Evolutionary conservation across 345 rosid species (phyloP), one percentile per base, ranked within the genome.

Genomic region (Atalantia buxifolia): DNA sequence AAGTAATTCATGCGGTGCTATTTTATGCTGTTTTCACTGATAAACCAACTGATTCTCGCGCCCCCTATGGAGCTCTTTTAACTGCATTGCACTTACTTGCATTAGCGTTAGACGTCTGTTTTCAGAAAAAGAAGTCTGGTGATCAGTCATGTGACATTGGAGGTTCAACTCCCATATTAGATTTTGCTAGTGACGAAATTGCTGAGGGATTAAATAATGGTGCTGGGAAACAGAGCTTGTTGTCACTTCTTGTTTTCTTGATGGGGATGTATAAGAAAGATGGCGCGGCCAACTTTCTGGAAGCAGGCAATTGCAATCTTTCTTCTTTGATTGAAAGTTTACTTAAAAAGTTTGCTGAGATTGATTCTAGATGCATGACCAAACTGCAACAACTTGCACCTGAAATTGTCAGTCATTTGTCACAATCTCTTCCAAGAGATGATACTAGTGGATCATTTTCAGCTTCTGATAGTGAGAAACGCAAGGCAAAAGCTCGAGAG

Each of bases 191-290:
- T 85, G 92, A 91, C 85, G 94, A 89, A 82, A 82, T 88, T 81
- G 74, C 53, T 70, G 90, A 88, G 81, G 92, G 90, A 50, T 56
- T 73, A 72, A 69, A 77, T 69, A 83, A 84, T 80, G 88, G 77
- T 79, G 85, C 88, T 86, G 93, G 87, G 74, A 88, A 79, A 48
- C 84, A 86, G 75, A 94, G 94, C 85, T 82, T 94, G 84, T 83
- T 94, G 79, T 96, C 99, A 9, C 97, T 96, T 84, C 99, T 96
- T 75, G 97, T 92, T 83, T 82, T 84, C 66, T 82, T 94, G 81
- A 88, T 89, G 97, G 84, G 86, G 81, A 87, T 87, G 78, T 92
- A 90, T 83, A 86, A 75, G 80, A 90, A 79, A 62, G 89, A 89
- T 61, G 87, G 84, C 53, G 62, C 71, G 24, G 87, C 85, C 69